Evolutionary conservation across 345 rosid species (phyloP), one percentile per base, ranked within the genome.

Genomic region (Arabidopsis arenosa): DNA sequence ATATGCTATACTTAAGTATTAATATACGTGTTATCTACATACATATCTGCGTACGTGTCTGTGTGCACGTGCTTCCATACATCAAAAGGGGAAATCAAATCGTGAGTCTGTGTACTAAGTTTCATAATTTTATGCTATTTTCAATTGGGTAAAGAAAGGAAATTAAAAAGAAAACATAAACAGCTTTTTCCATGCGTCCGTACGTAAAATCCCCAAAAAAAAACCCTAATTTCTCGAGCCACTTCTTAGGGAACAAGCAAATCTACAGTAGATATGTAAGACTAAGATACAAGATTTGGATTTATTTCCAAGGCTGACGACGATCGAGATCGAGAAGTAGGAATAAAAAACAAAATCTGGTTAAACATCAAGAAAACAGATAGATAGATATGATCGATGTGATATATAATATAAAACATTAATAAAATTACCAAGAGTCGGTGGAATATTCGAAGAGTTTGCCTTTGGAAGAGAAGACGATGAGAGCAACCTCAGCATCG

Each of bases 381-480:
- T 64, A 39, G 65, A 73, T 64, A 30, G 57, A 64, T 48, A 30
- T 17, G 61, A 79, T 73, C 70, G 75, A 67, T 73, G 62, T 66
- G 44, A 66, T 49, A 37, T 67, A 44, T 58, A 59, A 45, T 56
- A 63, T 52, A 40, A 28, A 28, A 18, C n/a, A 57, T 0, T 55
- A 44, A 4, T 63, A 52, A 70, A 49, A 41, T 52, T 75, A 92
- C 97, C 93, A 82, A 41, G 93, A 88, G 48, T 88, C 88, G 13
- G 85, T 81, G 32, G 97, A 86, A 80, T 82, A 92, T 81, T 92
- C 96, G 59, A 81, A 92, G 79, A 90, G 90, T 80, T 90, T 92
- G 26, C 93, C 97, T 82, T 83, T 89, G 55, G 90, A 84, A 40
- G 97, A 92, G 89, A 92, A 90, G 75, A 90, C 87, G 66, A 92